Evolutionary conservation across 345 rosid species (phyloP).

Genomic region (Rhodomyrtus tomentosa): DNA sequence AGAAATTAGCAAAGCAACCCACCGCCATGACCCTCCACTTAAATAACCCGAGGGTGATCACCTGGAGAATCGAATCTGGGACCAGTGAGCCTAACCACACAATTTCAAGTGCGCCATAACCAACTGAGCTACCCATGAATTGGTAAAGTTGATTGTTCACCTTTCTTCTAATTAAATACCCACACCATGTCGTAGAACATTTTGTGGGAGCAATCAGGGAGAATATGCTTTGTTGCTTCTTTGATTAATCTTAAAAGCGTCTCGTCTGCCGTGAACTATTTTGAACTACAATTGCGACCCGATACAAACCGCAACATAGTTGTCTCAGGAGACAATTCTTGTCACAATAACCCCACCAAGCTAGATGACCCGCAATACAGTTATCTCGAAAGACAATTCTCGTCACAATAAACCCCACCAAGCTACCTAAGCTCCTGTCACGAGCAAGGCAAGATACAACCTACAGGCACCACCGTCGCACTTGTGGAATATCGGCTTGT

Average conservation of each 20-base stretch:
- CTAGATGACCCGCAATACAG: neutral
- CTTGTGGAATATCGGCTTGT: neutral
- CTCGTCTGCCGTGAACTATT: neutral
- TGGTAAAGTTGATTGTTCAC: neutral
- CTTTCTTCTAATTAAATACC: neutral
- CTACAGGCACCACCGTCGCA: neutral
- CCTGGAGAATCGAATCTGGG: too few species aligned
- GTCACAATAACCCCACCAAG: neutral
- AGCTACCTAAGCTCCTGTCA: neutral
- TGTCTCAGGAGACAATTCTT: neutral
- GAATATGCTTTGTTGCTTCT: neutral
- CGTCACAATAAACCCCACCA: neutral
- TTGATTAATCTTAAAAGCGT: neutral
- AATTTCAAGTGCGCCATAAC: too few species aligned
- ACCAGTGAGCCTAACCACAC: too few species aligned
- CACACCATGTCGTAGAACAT: neutral
- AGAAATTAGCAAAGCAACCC: too few species aligned
- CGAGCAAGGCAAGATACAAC: neutral
- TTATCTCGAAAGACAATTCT: neutral
- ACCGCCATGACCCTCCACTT: too few species aligned
- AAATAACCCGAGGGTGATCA: too few species aligned
- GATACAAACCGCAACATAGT: neutral
- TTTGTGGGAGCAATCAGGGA: neutral
- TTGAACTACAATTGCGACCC: neutral
- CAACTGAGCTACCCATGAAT: too few species aligned